Base-by-base conservation (phyloP, 2,329 filamentous ascomycete genomes). In the Xylariaceae sp. region DNA sequence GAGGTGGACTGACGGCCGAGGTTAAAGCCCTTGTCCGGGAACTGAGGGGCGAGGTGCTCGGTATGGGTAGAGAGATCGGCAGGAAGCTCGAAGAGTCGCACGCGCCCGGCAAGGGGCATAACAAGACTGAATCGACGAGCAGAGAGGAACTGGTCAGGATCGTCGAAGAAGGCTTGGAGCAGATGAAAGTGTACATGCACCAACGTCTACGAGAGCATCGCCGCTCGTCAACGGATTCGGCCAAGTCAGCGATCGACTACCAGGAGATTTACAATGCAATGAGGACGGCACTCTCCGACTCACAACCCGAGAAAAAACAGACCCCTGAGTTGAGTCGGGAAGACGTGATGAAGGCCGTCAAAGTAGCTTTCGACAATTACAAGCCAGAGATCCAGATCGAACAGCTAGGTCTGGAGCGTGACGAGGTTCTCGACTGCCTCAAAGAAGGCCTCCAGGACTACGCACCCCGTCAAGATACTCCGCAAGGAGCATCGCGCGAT, bases 361-460 rank as follows among this genome's bases (percentile, higher is more conserved):
- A 80, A 46, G 88, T 94, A 47, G 90, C 89, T 1, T 94, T 88
- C 77, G 90, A 95, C 53, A 85, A 80, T 34, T 94, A 94, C 61
- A 94, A 94, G 60, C 90, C 90, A 1, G 87, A 95, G 49, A 87
- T 94, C 32, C 82, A 94, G 47, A 72, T 94, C 4, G 83, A 94
- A 48, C 87, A 94, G 49, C 83, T 93, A 42, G 90, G 89, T 2
- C 67, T 96, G 1, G 90, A 94, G 56, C 75, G 87, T 5, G 87
- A 95, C 10, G 90, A 96, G 52, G 83, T 96, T 30, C 67, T 96
- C 11, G 78, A 83, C 24, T 94, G 88, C 45, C 70, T 96, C 17
- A 80, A 84, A 46, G 83, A 95, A 61, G 90, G 90, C 1, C 71
- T 96, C 1, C 78, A 84, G 44, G 77, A 87, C 29, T 88, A 92